phyloP scores from a whole-genome alignment of 345 rosid species.

The Luvunga scandens region DNA sequence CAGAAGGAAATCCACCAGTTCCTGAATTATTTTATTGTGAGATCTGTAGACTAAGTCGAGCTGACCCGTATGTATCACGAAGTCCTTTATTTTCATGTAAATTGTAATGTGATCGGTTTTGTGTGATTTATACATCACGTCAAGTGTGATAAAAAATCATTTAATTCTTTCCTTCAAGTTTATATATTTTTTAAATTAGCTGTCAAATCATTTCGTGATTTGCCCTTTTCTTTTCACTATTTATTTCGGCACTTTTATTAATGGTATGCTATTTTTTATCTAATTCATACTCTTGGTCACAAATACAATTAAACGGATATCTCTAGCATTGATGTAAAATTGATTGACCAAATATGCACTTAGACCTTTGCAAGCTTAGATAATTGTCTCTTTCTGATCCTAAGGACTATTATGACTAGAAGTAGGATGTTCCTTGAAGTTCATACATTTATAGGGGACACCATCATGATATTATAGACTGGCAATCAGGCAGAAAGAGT shows the following conservation, averaged over 20 bases:
- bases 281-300: not conserved
- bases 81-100: not conserved
- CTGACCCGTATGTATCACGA: conserved; percentile 83
- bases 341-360: not conserved
- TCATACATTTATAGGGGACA: not conserved
- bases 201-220: not conserved
- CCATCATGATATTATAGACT: not conserved
- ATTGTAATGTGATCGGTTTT: not conserved
- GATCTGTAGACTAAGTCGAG: conserved; percentile 82
- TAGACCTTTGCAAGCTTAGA: not conserved
- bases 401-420: not conserved
- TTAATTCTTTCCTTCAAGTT: not conserved
- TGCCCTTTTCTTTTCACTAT: not conserved
- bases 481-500: not conserved
- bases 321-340: not conserved
- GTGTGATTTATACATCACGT: not conserved
- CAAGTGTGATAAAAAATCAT: no score
- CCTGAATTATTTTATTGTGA: conserved; percentile 87
- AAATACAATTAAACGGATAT: not conserved
- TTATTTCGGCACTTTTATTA: not conserved
- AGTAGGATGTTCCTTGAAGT: not conserved
- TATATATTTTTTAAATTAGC: not conserved
- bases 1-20: conserved; percentile 56
- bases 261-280: not conserved
- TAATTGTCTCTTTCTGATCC: conserved; percentile 1